Percentiles rank a stretch among this genome's conserved stretches.
These are phyloP conservation scores for Thyridium curvatum DNA, from an alignment of 2,329 filamentous ascomycete species.

Conservation along the genomic window DNA sequence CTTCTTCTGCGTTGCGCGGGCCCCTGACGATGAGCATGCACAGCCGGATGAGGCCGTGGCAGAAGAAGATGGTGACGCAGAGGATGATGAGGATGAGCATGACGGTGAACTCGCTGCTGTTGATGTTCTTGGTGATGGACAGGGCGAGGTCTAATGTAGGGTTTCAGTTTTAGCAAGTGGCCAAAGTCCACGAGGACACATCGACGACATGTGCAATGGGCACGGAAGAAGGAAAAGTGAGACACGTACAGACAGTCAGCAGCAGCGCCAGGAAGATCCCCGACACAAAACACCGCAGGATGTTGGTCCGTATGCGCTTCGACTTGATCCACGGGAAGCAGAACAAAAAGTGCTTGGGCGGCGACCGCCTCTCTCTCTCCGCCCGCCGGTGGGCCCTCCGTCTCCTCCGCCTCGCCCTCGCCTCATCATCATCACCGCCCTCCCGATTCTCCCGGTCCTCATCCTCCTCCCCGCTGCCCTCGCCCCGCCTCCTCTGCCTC, in stretches of 20 bases:
- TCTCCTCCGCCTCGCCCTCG: constrained; percentile 6
- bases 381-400: not conserved
- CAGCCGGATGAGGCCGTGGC: constrained; percentile 69
- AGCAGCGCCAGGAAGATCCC: constrained; percentile 54
- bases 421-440: constrained; percentile 3
- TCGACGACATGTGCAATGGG: not conserved
- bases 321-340: constrained; percentile 53
- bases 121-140: constrained; percentile 56
- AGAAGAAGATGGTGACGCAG: constrained; percentile 70
- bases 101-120: constrained; percentile 68
- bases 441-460: not conserved
- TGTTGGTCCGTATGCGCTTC: constrained; percentile 43
- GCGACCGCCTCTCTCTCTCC: constrained; percentile 8
- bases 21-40: constrained; percentile 57
- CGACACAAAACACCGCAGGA: constrained; percentile 58
- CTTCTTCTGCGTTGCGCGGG: constrained; percentile 23
- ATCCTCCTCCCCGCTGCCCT: not conserved
- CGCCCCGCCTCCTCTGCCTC: constrained; percentile 3
- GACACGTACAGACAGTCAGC: constrained; percentile 58
- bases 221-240: not conserved
- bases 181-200: not conserved
- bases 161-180: constrained; percentile 1
- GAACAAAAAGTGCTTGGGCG: constrained; percentile 39
- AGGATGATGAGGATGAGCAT: constrained; percentile 74
- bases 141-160: constrained; percentile 65